Base-by-base conservation (phyloP, 192 early-diverging fungal species). In the Coemansia sp. region DNA sequence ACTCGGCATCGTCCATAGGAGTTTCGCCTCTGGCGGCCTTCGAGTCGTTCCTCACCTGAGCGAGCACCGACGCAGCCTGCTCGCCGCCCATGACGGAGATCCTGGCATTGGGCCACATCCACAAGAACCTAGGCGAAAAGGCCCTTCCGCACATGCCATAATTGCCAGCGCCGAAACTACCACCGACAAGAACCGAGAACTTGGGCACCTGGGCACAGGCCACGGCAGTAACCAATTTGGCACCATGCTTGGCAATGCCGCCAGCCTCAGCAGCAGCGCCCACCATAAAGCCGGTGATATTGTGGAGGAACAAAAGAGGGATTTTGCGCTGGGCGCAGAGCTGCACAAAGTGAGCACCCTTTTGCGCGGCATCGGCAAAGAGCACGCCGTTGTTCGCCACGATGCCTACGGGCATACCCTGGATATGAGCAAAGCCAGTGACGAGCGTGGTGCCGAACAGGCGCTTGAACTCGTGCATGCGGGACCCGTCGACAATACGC, bases 71-170 rank as follows among this genome's bases (percentile, higher is more conserved):
- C 13, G 96, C 93, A 30, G 94, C 93, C 82, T 98, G 95, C 78
- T 97, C 95, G 55, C 96, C 96, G 66, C 96, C 96, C 96, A 98
- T 98, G 11, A 98, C 96, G 37, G 92, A 93, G 68, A 98, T 95
- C 23, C 96, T 87, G 26, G 94, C 88, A 65, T 91, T 91, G 65
- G 96, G 96, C 93, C 94, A 98, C 86, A 92, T 93, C 95, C 94
- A 98, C 68, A 98, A 84, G 88, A 98, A 97, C 23, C 96, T 77
- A 14, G 96, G 96, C 42, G 88, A 81, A 85, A 93, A 97, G 0
- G 96, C 95, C 59, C 96, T 84, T 5, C 96, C 96, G 73, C 96
- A 96, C 96, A 97, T 98, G 39, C 96, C 96, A 73, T 98, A 97
- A 86, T 98, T 98, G 75, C 96, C 93, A 23, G 91, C 92, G 50